Evolutionary conservation across 129 eudicot species (phyloP).

Genomic region (Lonicera japonica): DNA sequence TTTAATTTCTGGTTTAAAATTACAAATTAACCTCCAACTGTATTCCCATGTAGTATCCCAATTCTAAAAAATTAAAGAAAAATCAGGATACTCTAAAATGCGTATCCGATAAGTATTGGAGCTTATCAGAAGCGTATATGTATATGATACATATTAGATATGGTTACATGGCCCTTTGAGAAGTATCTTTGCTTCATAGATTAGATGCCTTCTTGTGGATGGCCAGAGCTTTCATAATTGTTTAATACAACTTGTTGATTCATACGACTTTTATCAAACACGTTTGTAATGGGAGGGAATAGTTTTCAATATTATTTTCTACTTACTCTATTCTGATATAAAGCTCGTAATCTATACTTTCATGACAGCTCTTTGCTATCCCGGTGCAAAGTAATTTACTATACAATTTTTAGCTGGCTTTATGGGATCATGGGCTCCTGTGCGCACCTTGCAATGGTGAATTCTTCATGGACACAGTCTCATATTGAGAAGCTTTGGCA

Average conservation of each 20-base stretch:
- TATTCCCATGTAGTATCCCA: too few species aligned
- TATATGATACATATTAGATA: too few species aligned
- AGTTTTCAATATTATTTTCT: background rate
- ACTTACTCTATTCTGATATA: background rate
- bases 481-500: conserved; percentile 90
- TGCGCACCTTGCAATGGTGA: conserved; percentile 89
- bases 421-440: conserved; percentile 89
- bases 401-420: conserved; percentile 80
- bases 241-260: background rate
- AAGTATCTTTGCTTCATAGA: too few species aligned
- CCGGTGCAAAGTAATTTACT: conserved; percentile 68
- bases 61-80: too few species aligned
- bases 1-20: too few species aligned
- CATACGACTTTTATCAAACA: too few species aligned
- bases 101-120: too few species aligned
- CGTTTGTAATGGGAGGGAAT: background rate
- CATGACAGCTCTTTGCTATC: conserved; percentile 66
- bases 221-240: background rate
- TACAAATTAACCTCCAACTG: too few species aligned
- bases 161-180: too few species aligned
- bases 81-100: too few species aligned
- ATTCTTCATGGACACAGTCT: conserved; percentile 92
- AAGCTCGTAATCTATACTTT: conserved; percentile 1
- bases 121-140: too few species aligned
- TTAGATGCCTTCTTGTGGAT: background rate